Evolutionary conservation across 768 basidiomycete genomes (phyloP).

Genomic region (Amanita subjunquillea): DNA sequence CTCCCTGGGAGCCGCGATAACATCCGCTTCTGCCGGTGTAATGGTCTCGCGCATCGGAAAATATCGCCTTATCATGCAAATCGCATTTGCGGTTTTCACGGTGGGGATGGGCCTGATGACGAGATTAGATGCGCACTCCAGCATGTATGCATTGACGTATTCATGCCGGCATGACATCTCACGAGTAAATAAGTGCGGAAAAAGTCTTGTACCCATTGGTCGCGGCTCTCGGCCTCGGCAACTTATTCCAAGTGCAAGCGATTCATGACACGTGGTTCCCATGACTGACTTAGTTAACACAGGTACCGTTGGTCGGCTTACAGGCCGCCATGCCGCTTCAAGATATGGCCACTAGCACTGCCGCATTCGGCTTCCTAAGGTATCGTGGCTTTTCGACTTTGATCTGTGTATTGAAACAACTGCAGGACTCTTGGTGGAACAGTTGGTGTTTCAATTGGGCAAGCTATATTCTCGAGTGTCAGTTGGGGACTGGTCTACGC

Average conservation of each 20-base stretch:
- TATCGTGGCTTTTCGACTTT: slow-evolving; percentile 13
- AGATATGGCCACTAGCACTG: slow-evolving; percentile 79
- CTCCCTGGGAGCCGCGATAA: slow-evolving; percentile 47
- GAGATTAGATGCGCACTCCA: slow-evolving; percentile 48
- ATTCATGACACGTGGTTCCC: background rate
- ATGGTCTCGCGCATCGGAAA: slow-evolving; percentile 44
- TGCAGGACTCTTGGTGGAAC: slow-evolving; percentile 64
- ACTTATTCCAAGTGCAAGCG: slow-evolving; percentile 43
- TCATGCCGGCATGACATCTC: background rate
- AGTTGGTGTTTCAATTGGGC: slow-evolving; percentile 63
- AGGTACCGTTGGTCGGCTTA: slow-evolving; percentile 61
- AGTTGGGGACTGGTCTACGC: slow-evolving; percentile 11
- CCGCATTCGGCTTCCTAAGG: slow-evolving; percentile 63
- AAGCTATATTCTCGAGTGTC: slow-evolving; percentile 59
- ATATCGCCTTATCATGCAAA: slow-evolving; percentile 59
- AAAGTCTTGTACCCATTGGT: slow-evolving; percentile 59
- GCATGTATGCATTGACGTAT: slow-evolving; percentile 23
- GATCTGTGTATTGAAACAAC: background rate
- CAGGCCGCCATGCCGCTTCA: slow-evolving; percentile 84
- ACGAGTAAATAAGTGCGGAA: slow-evolving; percentile 34
- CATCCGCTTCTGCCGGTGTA: slow-evolving; percentile 48
- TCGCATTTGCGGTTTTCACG: slow-evolving; percentile 41
- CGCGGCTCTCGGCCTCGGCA: slow-evolving; percentile 55
- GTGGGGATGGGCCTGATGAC: slow-evolving; percentile 70
- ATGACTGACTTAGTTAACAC: slow-evolving; percentile 4